Evolutionary conservation across 495 filamentous ascomycete genomes (phyloP).

Genomic region (Trypethelium eluteriae): DNA sequence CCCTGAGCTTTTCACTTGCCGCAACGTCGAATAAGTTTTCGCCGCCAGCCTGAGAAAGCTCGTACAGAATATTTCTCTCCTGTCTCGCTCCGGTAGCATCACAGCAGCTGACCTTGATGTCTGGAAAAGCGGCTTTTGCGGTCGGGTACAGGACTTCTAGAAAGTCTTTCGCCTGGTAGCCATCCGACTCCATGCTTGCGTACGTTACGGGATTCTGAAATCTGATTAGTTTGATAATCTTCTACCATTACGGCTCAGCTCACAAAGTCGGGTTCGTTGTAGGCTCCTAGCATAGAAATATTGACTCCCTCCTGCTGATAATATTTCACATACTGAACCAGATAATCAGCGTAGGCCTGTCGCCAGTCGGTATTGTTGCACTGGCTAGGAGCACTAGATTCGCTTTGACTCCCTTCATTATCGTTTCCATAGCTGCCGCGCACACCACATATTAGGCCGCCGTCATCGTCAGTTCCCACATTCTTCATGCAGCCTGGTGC

Average conservation of each 20-base stretch:
- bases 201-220: slow-evolving; percentile 24
- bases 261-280: slow-evolving; percentile 16
- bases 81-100: slow-evolving; percentile 22
- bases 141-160: slow-evolving; percentile 21
- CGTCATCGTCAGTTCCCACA: slow-evolving; percentile 18
- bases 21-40: slow-evolving; percentile 20
- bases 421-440: slow-evolving; percentile 12
- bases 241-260: no score
- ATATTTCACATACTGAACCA: slow-evolving; percentile 20
- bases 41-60: slow-evolving; percentile 19
- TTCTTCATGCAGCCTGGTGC: slow-evolving; percentile 25
- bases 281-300: slow-evolving; percentile 20
- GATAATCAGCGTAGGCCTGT: slow-evolving; percentile 21
- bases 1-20: neutral
- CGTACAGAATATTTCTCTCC: slow-evolving; percentile 22
- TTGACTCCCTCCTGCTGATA: slow-evolving; percentile 20
- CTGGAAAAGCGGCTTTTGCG: slow-evolving; percentile 21
- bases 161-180: slow-evolving; percentile 23
- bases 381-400: neutral
- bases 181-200: slow-evolving; percentile 22
- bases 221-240: neutral
- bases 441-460: slow-evolving; percentile 20
- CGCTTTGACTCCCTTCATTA: slow-evolving; percentile 5
- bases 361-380: slow-evolving; percentile 24
- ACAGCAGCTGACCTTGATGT: slow-evolving; percentile 20